These are phyloP conservation scores for Juncus inflexus DNA, from an alignment of 176 grass and related monocot species.

Conservation along the genomic window DNA sequence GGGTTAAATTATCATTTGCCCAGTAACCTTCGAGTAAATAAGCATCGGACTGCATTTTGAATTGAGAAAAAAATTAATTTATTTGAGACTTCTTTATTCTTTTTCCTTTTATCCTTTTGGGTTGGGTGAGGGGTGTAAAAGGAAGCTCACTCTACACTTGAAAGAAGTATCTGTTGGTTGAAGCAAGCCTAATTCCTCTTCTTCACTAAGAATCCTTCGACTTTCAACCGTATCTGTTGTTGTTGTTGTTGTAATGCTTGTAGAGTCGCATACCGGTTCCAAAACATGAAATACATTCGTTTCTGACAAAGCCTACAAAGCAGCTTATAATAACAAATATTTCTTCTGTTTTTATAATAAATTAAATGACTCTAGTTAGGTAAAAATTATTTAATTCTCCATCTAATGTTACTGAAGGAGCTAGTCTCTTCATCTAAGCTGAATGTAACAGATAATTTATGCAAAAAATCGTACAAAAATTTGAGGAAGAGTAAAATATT, in stretches of 20 bases:
- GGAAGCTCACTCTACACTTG: constrained; percentile 8
- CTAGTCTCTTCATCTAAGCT: no score
- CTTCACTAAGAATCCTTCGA: constrained; percentile 19
- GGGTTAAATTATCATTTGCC: constrained; percentile 11
- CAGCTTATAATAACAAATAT: no score
- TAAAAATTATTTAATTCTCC: no score
- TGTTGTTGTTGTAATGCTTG: no score
- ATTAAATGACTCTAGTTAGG: no score
- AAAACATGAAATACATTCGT: background rate
- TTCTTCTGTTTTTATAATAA: no score
- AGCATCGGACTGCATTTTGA: background rate
- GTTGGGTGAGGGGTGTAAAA: no score
- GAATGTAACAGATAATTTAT: no score
- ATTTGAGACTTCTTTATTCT: no score
- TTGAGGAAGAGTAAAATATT: background rate
- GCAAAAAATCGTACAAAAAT: no score
- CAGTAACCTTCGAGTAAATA: constrained; percentile 11
- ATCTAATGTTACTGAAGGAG: no score
- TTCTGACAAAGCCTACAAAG: background rate
- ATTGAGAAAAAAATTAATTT: background rate
- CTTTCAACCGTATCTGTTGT: background rate
- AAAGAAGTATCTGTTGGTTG: background rate
- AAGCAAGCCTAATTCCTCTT: constrained; percentile 9
- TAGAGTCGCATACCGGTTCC: constrained; percentile 5
- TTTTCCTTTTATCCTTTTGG: no score